Percentiles rank a stretch among this genome's conserved stretches.
These are phyloP conservation scores for Cicer pinnatifidum DNA, from an alignment of 306 rosid genomes.

Conservation along the genomic window DNA sequence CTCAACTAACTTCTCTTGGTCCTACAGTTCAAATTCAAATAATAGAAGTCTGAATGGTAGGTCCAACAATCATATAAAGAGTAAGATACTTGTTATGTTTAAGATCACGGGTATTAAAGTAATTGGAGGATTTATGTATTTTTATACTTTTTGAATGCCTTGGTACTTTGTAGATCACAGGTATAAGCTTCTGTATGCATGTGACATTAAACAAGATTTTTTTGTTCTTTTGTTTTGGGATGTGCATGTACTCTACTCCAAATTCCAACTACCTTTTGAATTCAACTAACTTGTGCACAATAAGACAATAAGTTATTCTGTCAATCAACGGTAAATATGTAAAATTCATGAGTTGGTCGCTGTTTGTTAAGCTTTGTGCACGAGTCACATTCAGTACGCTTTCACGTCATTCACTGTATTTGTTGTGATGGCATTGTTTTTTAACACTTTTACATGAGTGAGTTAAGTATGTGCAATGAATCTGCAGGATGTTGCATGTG, in stretches of 20 bases:
- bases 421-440: constrained; percentile 27
- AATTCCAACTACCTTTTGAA: constrained; percentile 6
- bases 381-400: constrained; percentile 42
- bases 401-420: neutral
- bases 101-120: neutral
- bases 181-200: constrained; percentile 20
- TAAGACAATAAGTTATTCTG: constrained; percentile 35
- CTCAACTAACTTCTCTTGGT: neutral
- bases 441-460: constrained; percentile 30
- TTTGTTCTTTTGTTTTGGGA: constrained; percentile 38
- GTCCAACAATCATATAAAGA: neutral
- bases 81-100: constrained; percentile 6
- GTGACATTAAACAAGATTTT: constrained; percentile 29
- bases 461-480: constrained; percentile 42
- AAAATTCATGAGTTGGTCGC: constrained; percentile 28
- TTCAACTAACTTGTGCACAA: constrained; percentile 28
- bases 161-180: neutral
- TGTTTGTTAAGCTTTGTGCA: constrained; percentile 37
- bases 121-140: constrained; percentile 18
- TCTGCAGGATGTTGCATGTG: constrained; percentile 40
- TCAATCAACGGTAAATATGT: constrained; percentile 32
- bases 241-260: constrained; percentile 16
- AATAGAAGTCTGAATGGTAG: neutral
- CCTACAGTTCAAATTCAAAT: no score
- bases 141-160: constrained; percentile 16